Base-by-base conservation (phyloP, 2,329 filamentous ascomycete species). In the Penicillium sp. region DNA sequence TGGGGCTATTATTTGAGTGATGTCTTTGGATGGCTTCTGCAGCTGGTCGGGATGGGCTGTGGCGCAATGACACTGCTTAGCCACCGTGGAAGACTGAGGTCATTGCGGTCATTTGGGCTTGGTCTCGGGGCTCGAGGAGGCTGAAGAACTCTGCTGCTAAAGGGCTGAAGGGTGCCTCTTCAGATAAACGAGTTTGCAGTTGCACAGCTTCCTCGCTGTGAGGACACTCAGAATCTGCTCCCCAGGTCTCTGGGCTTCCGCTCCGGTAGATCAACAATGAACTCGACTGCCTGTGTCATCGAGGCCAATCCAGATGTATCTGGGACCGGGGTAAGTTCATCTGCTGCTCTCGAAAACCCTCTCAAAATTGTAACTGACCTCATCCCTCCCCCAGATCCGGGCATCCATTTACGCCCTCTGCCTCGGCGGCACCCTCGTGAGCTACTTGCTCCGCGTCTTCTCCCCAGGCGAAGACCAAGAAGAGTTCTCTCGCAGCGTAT, bases 371-470 rank as follows among this genome's bases (percentile, higher is more conserved):
- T n/a, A 14, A 38, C 49, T 41, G 20, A 38, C 28, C 20, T 37
- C 34, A 6, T 12, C 7, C n/a, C 17, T 28, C 20, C 35, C 14
- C 14, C 52, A 65, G 61, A 65, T 65, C 12, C 63, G 63, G n/a
- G 58, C 58, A 51, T 65, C 63, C 8, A 65, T 65, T 1, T 65
- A 65, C 11, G 17, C 58, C 42, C 58, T 65, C 56, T 65, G 63
- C 8, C 61, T 65, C 17, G 63, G 63, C 4, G 63, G 63, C 17
- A 59, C 63, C 5, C 42, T 65, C 31, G 61, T 58, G 12, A 63
- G 35, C 56, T 63, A 63, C 34, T 15, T 63, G 17, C 57, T 65
- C 45, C 58, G 63, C 4, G 54, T 65, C 2, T 54, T 65, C 20
- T 39, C 58, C 15, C 58, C 63, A 39, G 61, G 63, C 10, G 56